phyloP scores from a whole-genome alignment of 2,329 filamentous ascomycete species.

The Aschersonia sp. region DNA sequence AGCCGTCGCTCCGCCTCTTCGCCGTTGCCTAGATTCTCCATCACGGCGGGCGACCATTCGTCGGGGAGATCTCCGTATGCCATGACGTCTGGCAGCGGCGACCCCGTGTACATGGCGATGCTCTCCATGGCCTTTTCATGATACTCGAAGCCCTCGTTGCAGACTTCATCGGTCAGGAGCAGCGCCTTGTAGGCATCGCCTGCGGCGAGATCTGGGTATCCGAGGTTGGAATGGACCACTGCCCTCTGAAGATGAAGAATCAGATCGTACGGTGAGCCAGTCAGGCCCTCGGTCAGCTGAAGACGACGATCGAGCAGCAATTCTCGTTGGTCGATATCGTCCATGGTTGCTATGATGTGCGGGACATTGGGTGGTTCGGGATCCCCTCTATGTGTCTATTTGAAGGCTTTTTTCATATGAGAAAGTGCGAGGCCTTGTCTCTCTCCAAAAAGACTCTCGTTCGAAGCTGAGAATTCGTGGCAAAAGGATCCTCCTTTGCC shows the following conservation, averaged over 20 bases:
- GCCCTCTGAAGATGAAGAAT: slow-evolving; percentile 58
- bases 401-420: too few relatives aligned
- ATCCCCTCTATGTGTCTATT: too few relatives aligned
- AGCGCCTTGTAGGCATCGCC: slow-evolving; percentile 85
- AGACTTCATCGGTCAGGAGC: slow-evolving; percentile 69
- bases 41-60: slow-evolving; percentile 17
- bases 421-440: too few relatives aligned
- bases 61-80: slow-evolving; percentile 25
- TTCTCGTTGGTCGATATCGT: slow-evolving; percentile 22
- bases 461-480: too few relatives aligned
- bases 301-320: slow-evolving; percentile 38
- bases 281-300: slow-evolving; percentile 40
- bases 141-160: slow-evolving; percentile 70
- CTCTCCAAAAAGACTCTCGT: too few relatives aligned
- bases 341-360: slow-evolving; percentile 10
- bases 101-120: slow-evolving; percentile 21
- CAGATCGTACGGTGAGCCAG: slow-evolving; percentile 41
- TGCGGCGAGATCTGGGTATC: slow-evolving; percentile 78
- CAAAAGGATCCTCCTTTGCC: too few relatives aligned
- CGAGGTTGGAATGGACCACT: slow-evolving; percentile 54
- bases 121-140: slow-evolving; percentile 51
- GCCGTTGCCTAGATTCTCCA: slow-evolving; percentile 18
- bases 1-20: slow-evolving; percentile 23
- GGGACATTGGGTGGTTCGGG: neutral
- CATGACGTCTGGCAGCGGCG: slow-evolving; percentile 29